Percentiles rank a stretch among this genome's conserved stretches.
Conservation (phyloP, 148 eudicot genomes). For the Chenopodium quinoa region DNA sequence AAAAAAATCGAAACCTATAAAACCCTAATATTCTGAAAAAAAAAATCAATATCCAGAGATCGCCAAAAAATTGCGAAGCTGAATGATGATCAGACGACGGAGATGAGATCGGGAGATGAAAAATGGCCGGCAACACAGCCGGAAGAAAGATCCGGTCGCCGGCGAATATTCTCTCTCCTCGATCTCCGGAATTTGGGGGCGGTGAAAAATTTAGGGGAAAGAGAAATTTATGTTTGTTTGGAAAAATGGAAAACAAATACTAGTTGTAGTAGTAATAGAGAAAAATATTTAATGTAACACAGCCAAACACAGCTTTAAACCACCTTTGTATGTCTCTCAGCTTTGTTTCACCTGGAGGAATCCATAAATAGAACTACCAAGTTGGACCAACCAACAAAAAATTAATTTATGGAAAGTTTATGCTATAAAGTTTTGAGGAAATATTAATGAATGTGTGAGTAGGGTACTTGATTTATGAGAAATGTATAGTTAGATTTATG, state of each 20-base stretch:
- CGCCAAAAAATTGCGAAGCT: not conserved
- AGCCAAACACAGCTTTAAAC: constrained; percentile 15
- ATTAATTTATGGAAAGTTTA: no score
- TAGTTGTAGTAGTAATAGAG: not conserved
- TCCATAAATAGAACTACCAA: no score
- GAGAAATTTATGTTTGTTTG: not conserved
- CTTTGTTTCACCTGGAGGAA: not conserved
- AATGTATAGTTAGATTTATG: not conserved
- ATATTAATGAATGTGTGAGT: no score
- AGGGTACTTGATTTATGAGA: no score
- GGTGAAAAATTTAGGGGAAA: not conserved
- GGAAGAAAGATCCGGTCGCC: constrained; percentile 4
- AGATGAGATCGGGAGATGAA: not conserved
- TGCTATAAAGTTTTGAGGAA: no score
- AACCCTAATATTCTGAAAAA: not conserved
- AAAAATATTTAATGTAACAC: not conserved
- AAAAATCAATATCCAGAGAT: not conserved
- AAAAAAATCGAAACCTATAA: not conserved
- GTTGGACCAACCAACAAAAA: no score
- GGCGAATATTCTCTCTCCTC: constrained; percentile 19
- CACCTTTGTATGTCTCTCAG: not conserved
- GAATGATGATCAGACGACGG: not conserved
- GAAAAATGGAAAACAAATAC: not conserved
- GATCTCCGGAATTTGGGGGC: constrained; percentile 8
- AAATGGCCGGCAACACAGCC: constrained; percentile 9